A percentile compares a stretch with the other conserved stretches of the same genome.
Evolutionary conservation across 2,329 filamentous ascomycete genomes (phyloP).

Genomic region (Keithomyces neogunnii): DNA sequence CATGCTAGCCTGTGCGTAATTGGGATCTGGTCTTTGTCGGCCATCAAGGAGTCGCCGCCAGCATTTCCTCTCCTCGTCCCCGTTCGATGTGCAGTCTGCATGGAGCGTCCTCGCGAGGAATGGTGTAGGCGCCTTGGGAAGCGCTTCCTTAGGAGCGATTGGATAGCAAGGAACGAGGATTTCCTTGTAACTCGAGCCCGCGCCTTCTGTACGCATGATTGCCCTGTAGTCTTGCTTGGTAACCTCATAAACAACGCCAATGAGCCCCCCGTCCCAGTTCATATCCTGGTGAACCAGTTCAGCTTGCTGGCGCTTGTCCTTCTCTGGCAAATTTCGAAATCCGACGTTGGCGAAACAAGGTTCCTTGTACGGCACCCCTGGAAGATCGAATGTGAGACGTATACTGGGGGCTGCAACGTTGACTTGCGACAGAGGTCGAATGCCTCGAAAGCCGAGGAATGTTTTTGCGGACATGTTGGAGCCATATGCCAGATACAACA

Average conservation of each 20-base stretch:
- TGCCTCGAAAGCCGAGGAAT: slow-evolving; percentile 69
- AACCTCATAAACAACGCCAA: slow-evolving; percentile 94
- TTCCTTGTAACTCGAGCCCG: slow-evolving; percentile 76
- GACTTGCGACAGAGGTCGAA: slow-evolving; percentile 70
- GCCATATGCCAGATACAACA: slow-evolving; percentile 82
- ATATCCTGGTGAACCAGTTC: slow-evolving; percentile 8
- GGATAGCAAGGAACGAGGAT: slow-evolving; percentile 70
- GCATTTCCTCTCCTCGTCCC: slow-evolving; percentile 28
- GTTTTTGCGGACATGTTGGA: slow-evolving; percentile 78
- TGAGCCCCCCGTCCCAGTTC: slow-evolving; percentile 69
- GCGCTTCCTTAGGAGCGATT: slow-evolving; percentile 51
- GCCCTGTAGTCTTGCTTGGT: slow-evolving; percentile 71
- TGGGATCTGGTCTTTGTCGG: slow-evolving; percentile 50
- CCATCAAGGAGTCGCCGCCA: slow-evolving; percentile 36
- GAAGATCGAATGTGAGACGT: slow-evolving; percentile 73
- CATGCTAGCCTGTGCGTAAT: slow-evolving; percentile 73
- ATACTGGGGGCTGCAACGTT: slow-evolving; percentile 77
- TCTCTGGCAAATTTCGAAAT: slow-evolving; percentile 43
- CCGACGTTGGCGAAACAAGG: slow-evolving; percentile 86
- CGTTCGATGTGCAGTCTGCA: slow-evolving; percentile 44
- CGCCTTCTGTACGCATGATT: slow-evolving; percentile 87
- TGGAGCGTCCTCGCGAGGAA: slow-evolving; percentile 85
- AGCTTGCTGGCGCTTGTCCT: slow-evolving; percentile 19
- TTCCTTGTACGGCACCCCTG: slow-evolving; percentile 78
- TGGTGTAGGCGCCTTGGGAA: slow-evolving; percentile 49